Evolutionary conservation across 1,284 basidiomycete genomes (phyloP).

Genomic region (Cryptococcus sp.): DNA sequence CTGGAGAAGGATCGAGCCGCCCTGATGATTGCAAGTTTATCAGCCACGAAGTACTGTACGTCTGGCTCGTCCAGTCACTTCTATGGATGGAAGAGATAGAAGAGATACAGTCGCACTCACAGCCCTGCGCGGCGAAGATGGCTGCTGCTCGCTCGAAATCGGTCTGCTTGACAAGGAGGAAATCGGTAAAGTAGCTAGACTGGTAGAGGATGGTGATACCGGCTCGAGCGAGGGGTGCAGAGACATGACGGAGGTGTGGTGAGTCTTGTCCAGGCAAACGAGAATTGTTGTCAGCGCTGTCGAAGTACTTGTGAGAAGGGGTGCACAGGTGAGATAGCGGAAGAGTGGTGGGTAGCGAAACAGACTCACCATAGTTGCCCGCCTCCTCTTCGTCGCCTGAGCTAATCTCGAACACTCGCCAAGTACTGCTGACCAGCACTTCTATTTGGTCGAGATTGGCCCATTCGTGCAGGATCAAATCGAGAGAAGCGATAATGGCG

Average conservation of each 20-base stretch:
- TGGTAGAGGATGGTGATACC: conserved; percentile 83
- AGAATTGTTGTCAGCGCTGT: not conserved
- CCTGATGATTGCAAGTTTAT: conserved; percentile 16
- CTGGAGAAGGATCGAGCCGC: conserved; percentile 30
- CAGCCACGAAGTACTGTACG: not conserved
- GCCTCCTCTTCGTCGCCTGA: conserved; percentile 38
- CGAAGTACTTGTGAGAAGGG: not conserved
- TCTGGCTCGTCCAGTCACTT: no score
- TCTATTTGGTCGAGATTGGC: conserved; percentile 13
- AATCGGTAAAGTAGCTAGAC: conserved; percentile 81
- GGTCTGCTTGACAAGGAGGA: conserved; percentile 63
- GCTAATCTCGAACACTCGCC: conserved; percentile 49
- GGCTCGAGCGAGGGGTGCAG: conserved; percentile 72
- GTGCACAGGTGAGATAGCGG: not conserved
- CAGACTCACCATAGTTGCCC: conserved; percentile 40
- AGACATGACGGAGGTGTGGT: conserved; percentile 66
- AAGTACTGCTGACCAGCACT: conserved; percentile 37
- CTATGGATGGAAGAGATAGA: no score
- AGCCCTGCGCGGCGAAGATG: conserved; percentile 41
- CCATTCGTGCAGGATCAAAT: conserved; percentile 40
- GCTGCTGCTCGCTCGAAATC: conserved; percentile 38
- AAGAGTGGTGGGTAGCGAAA: not conserved
- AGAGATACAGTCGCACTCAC: conserved; percentile 28
- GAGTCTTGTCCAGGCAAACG: conserved; percentile 34
- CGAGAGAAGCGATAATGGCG: conserved; percentile 40